Evolutionary conservation across 2,329 filamentous ascomycete genomes (phyloP), one percentile per base, ranked within the genome.

Genomic region (Thelonectria discophora): DNA sequence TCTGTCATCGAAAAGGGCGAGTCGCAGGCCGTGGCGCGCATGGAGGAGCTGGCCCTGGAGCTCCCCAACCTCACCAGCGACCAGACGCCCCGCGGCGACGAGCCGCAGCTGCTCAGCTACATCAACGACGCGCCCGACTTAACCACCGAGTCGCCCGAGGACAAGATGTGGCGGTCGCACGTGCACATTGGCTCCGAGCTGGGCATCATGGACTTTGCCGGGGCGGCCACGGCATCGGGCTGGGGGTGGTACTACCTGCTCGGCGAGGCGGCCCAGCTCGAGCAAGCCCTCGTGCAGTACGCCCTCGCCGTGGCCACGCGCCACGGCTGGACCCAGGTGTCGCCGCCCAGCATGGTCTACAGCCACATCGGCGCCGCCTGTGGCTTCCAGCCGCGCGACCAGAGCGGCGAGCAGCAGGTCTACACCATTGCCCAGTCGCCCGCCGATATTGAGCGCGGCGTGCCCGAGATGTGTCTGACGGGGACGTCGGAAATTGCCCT

Each of bases 191-290:
- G 95, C 32, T 83, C 88, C 5, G 87, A 93, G 72, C 86, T 99
- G n/a, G 89, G 90, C 34, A 84, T 99, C n/a, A 82, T 99, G 53
- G 94, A 99, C 79, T 97, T 99, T 73, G 83, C 90, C 5, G 89
- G 86, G 61, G 93, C 93, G 5, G 90, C 90, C 2, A 88, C 86
- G n/a, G 89, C 92, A 1, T 92, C 90, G 3, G 95, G 95, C 39
- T 99, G 94, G 94, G 95, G 95, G 1, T 99, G 93, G 92, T 99
- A 99, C 80, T 98, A 93, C 78, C 87, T 99, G 11, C 82, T 92
- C n/a, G 92, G 94, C 73, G 94, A 97, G 73, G 95, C 89, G 9
- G 94, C 94, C 0, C 87, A 95, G 75, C 85, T 99, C n/a, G 95
- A 99, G 78, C 94, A 98, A 74, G 95, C 95, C 0, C 85, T 99